phyloP scores from a whole-genome alignment of 257 asterid species.

The Nicotiana tabacum region DNA sequence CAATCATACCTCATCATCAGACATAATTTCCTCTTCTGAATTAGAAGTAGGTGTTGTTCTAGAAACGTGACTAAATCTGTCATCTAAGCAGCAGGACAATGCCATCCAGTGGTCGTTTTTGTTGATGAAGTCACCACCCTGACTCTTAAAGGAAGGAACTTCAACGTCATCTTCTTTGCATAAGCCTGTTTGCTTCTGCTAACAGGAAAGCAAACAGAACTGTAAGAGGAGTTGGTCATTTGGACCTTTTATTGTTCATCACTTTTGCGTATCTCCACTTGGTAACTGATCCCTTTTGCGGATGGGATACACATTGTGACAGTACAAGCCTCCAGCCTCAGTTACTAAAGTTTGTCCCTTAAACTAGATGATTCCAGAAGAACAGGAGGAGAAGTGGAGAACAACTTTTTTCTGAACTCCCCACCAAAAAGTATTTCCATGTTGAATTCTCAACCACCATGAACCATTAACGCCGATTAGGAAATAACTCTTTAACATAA shows the following conservation, averaged over 20 bases:
- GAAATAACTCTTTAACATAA: background rate
- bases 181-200: constrained; percentile 34
- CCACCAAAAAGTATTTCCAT: background rate
- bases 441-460: background rate
- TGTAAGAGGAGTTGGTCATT: constrained; percentile 12
- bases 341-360: background rate
- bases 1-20: constrained; percentile 51
- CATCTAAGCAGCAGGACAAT: constrained; percentile 25
- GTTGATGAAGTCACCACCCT: constrained; percentile 12
- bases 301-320: background rate
- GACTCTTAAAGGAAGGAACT: constrained; percentile 35
- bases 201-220: constrained; percentile 26
- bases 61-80: constrained; percentile 22
- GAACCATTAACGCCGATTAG: background rate
- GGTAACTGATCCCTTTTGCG: background rate
- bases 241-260: background rate
- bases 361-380: background rate
- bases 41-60: constrained; percentile 24
- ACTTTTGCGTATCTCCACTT: background rate
- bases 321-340: background rate
- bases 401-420: background rate
- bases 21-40: constrained; percentile 47
- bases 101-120: constrained; percentile 28
- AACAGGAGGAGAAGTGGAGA: background rate
- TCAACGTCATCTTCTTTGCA: constrained; percentile 58